These are phyloP conservation scores for Eutrema salsugineum DNA, from an alignment of 441 rosid genomes.

Conservation along the genomic window DNA sequence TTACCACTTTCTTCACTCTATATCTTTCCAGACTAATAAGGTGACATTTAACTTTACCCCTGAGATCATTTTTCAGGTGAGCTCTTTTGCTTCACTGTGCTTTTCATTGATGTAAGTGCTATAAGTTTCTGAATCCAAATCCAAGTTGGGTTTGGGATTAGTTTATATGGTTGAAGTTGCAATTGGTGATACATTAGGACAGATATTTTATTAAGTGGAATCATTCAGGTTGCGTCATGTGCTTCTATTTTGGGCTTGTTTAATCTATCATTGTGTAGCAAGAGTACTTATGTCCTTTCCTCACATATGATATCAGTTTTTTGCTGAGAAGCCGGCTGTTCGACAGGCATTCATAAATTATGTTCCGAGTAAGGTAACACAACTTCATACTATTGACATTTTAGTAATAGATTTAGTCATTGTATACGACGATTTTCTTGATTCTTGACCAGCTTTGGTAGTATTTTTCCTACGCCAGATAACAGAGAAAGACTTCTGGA, in stretches of 20 bases:
- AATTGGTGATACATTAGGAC: neutral
- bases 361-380: conserved; percentile 81
- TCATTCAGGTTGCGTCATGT: neutral
- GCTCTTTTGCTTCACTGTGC: conserved; percentile 8
- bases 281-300: no score
- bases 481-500: conserved; percentile 87
- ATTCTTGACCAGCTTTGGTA: conserved; percentile 17
- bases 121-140: neutral
- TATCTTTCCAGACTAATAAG: conserved; percentile 73
- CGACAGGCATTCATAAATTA: conserved; percentile 69
- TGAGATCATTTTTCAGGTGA: conserved; percentile 83
- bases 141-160: neutral
- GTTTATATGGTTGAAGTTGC: neutral
- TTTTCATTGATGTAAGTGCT: neutral
- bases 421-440: neutral
- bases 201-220: neutral
- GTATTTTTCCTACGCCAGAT: conserved; percentile 41
- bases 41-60: conserved; percentile 79
- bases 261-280: no score
- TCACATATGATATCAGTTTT: conserved; percentile 49
- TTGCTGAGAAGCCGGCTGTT: conserved; percentile 94
- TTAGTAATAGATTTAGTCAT: neutral
- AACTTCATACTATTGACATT: neutral
- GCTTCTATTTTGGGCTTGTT: neutral
- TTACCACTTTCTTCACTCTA: conserved; percentile 2